A percentile compares a stretch with the other conserved stretches of the same genome.
Conservation (phyloP, 2,329 filamentous ascomycete genomes). For the Paracorniculantispora psalliotae region DNA sequence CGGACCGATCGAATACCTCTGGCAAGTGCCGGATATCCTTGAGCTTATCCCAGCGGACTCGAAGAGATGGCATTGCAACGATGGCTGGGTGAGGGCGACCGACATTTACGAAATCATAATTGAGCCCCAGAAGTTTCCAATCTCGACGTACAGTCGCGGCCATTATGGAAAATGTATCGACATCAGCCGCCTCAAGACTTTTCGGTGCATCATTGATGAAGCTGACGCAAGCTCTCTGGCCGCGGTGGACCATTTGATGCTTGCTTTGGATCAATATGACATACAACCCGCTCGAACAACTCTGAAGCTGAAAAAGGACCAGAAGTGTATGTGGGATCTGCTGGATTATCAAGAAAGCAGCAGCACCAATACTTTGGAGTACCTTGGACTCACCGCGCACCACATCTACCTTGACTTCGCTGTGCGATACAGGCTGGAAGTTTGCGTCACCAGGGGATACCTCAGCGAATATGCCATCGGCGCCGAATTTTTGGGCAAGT, state of each 20-base stretch:
- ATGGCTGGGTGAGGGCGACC: slow-evolving; percentile 46
- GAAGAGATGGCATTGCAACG: slow-evolving; percentile 34
- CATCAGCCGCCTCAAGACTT: slow-evolving; percentile 53
- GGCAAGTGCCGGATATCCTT: slow-evolving; percentile 28
- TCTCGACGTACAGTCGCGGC: slow-evolving; percentile 35
- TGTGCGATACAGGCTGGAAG: slow-evolving; percentile 86
- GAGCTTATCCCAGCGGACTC: slow-evolving; percentile 29
- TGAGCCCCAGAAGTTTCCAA: slow-evolving; percentile 27
- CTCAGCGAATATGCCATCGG: slow-evolving; percentile 73
- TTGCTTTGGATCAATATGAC: slow-evolving; percentile 52
- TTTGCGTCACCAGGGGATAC: slow-evolving; percentile 76
- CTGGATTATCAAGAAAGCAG: slow-evolving; percentile 23
- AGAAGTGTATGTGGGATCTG: slow-evolving; percentile 26
- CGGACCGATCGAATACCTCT: slow-evolving; percentile 43
- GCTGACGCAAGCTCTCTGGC: slow-evolving; percentile 21
- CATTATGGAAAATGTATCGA: slow-evolving; percentile 37
- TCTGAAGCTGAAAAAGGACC: slow-evolving; percentile 22
- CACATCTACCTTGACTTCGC: slow-evolving; percentile 55
- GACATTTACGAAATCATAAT: slow-evolving; percentile 36
- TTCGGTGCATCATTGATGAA: slow-evolving; percentile 40
- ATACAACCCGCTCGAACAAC: background rate
- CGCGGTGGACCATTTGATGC: slow-evolving; percentile 39
- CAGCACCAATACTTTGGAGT: slow-evolving; percentile 23
- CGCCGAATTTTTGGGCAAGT: slow-evolving; percentile 58
- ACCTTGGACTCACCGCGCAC: slow-evolving; percentile 20